Evolutionary conservation across 495 filamentous ascomycete species (phyloP).

Genomic region (Beverwykella pulmonaria): DNA sequence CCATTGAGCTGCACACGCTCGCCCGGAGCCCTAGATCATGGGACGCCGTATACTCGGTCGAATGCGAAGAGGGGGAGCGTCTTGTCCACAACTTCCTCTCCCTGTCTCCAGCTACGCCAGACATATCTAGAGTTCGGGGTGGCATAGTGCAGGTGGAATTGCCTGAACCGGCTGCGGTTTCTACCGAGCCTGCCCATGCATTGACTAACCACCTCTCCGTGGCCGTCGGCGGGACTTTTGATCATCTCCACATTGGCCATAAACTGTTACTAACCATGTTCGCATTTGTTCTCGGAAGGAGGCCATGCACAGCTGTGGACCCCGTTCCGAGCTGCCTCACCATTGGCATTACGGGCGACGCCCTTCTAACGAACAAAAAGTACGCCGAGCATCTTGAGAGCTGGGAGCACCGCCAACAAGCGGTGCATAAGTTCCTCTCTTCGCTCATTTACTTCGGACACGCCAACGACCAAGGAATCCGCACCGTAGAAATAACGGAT

Average conservation of each 20-base stretch:
- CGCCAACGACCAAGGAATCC: constrained; percentile 43
- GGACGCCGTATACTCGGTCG: constrained; percentile 69
- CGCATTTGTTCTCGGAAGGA: constrained; percentile 63
- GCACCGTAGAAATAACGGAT: constrained; percentile 38
- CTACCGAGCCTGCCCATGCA: constrained; percentile 7
- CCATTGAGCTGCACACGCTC: constrained; percentile 54
- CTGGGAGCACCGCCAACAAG: constrained; percentile 72
- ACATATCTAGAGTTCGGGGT: constrained; percentile 51
- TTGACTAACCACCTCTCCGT: constrained; percentile 58
- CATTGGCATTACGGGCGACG: constrained; percentile 86
- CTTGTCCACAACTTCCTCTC: constrained; percentile 43
- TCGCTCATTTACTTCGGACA: constrained; percentile 64
- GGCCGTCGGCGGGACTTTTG: constrained; percentile 92
- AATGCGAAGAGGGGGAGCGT: constrained; percentile 59
- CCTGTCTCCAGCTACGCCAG: constrained; percentile 41
- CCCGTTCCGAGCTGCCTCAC: constrained; percentile 59
- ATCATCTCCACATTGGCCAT: constrained; percentile 95
- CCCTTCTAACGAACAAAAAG: constrained; percentile 83
- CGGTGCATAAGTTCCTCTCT: constrained; percentile 70
- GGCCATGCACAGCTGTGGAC: constrained; percentile 45
- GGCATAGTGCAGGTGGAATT: constrained; percentile 32
- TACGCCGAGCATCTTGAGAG: constrained; percentile 75
- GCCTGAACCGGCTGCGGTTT: background rate
- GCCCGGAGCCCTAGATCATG: constrained; percentile 66
- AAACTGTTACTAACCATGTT: constrained; percentile 88